Evolutionary conservation across 805 yeast species (phyloP).

Genomic region (Candida sphagnicola): DNA sequence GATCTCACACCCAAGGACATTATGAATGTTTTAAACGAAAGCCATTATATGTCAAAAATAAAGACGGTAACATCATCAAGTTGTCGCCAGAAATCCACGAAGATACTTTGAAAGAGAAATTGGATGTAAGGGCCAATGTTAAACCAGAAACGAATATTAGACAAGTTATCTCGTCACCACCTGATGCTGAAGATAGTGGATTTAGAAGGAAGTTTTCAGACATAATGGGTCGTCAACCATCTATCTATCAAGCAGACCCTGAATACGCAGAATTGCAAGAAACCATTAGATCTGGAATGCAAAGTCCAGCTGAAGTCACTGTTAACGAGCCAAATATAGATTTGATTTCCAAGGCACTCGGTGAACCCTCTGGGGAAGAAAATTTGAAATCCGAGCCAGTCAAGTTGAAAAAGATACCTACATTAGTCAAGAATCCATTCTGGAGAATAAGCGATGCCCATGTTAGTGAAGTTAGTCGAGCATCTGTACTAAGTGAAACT

Average conservation of each 20-base stretch:
- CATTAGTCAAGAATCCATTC: conserved; percentile 55
- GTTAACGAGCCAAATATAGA: conserved; percentile 23
- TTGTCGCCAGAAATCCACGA: conserved; percentile 34
- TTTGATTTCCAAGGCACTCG: conserved; percentile 8
- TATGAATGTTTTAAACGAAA: conserved; percentile 84
- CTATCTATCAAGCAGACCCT: conserved; percentile 36
- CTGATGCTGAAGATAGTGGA: conserved; percentile 14
- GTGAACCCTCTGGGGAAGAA: not conserved
- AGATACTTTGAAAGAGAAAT: not conserved
- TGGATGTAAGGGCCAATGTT: not conserved
- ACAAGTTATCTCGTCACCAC: not conserved
- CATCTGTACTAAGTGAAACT: conserved; percentile 62
- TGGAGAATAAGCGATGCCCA: conserved; percentile 85
- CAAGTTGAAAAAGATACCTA: conserved; percentile 50
- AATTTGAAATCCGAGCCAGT: conserved; percentile 14
- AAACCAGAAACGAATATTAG: not conserved
- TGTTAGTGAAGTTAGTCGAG: conserved; percentile 56
- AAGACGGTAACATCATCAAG: conserved; percentile 37
- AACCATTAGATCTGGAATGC: conserved; percentile 33
- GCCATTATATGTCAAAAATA: conserved; percentile 51
- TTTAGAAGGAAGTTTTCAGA: conserved; percentile 33
- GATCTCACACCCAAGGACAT: conserved; percentile 86
- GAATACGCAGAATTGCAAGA: conserved; percentile 33
- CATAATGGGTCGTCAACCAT: conserved; percentile 41
- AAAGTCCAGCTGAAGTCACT: conserved; percentile 39